phyloP scores from a whole-genome alignment of 2,329 filamentous ascomycete genomes.

The Clarireedia sp. region DNA sequence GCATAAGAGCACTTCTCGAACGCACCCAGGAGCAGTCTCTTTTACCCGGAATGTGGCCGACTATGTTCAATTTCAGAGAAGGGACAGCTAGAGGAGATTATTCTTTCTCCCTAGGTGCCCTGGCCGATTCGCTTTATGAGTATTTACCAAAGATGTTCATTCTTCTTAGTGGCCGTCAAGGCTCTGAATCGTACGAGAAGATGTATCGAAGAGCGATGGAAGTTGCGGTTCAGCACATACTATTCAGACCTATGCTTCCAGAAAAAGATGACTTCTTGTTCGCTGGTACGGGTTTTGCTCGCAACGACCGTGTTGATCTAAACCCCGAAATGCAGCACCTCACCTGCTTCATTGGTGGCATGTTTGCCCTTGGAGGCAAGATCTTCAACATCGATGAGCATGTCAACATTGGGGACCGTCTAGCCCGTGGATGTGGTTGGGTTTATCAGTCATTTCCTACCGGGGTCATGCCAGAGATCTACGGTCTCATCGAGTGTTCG shows the following conservation, averaged over 20 bases:
- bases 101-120: slow-evolving; percentile 45
- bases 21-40: slow-evolving; percentile 42
- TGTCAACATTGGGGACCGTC: slow-evolving; percentile 44
- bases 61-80: slow-evolving; percentile 41
- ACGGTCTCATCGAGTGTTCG: slow-evolving; percentile 31
- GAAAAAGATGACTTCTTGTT: slow-evolving; percentile 38
- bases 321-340: slow-evolving; percentile 47
- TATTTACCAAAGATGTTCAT: slow-evolving; percentile 52
- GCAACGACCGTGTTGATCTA: slow-evolving; percentile 2
- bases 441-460: slow-evolving; percentile 47
- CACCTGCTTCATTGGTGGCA: slow-evolving; percentile 61
- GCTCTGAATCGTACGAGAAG: slow-evolving; percentile 27
- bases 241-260: slow-evolving; percentile 37
- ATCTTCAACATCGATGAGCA: slow-evolving; percentile 47
- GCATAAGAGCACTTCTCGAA: slow-evolving; percentile 47
- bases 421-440: slow-evolving; percentile 55
- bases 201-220: slow-evolving; percentile 36
- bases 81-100: slow-evolving; percentile 48
- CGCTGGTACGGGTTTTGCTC: slow-evolving; percentile 35
- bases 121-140: slow-evolving; percentile 49
- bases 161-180: slow-evolving; percentile 5
- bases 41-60: slow-evolving; percentile 54
- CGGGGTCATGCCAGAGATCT: slow-evolving; percentile 52
- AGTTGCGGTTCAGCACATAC: slow-evolving; percentile 35
- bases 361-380: slow-evolving; percentile 57